Conservation (phyloP, 495 filamentous ascomycete species). For the Penicillium desertorum region DNA sequence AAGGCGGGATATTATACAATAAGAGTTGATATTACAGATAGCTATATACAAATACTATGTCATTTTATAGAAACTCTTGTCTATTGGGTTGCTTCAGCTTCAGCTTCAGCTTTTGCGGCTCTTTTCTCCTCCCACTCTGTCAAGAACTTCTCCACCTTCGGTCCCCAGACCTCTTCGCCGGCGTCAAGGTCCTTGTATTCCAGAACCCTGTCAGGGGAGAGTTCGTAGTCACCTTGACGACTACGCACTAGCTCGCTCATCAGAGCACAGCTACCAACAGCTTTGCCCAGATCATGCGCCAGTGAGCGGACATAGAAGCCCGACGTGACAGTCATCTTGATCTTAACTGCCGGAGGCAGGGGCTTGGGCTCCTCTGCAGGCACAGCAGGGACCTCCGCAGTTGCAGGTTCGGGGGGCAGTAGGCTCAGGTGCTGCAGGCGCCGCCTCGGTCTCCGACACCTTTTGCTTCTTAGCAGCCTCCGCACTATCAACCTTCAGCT, state of each 20-base stretch:
- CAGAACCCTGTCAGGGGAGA: conserved; percentile 65
- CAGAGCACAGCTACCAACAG: conserved; percentile 74
- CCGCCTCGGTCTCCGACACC: conserved; percentile 31
- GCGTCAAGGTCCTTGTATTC: conserved; percentile 78
- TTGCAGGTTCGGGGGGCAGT: conserved; percentile 23
- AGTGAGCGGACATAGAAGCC: conserved; percentile 97
- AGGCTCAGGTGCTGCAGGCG: conserved; percentile 17
- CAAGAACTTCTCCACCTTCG: conserved; percentile 66
- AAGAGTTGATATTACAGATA: conserved; percentile 1
- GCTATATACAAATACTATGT: conserved; percentile 5
- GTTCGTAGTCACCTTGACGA: conserved; percentile 74
- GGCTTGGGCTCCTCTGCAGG: conserved; percentile 24
- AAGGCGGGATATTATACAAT: background rate
- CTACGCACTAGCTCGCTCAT: conserved; percentile 85
- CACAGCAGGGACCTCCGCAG: conserved; percentile 12
- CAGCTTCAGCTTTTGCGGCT: conserved; percentile 22
- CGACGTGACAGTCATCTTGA: conserved; percentile 89
- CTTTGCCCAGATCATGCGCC: conserved; percentile 85
- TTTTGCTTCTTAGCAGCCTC: conserved; percentile 40
- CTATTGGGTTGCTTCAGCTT: conserved; percentile 16
- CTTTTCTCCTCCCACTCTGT: conserved; percentile 56
- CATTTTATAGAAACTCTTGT: background rate
- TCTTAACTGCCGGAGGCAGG: conserved; percentile 67
- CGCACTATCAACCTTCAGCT: conserved; percentile 20
- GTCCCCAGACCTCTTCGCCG: conserved; percentile 80